Percentiles rank a stretch among this genome's conserved stretches.
These are phyloP conservation scores for Mychonastes homosphaera DNA, from an alignment of 139 green algal species.

Conservation along the genomic window DNA sequence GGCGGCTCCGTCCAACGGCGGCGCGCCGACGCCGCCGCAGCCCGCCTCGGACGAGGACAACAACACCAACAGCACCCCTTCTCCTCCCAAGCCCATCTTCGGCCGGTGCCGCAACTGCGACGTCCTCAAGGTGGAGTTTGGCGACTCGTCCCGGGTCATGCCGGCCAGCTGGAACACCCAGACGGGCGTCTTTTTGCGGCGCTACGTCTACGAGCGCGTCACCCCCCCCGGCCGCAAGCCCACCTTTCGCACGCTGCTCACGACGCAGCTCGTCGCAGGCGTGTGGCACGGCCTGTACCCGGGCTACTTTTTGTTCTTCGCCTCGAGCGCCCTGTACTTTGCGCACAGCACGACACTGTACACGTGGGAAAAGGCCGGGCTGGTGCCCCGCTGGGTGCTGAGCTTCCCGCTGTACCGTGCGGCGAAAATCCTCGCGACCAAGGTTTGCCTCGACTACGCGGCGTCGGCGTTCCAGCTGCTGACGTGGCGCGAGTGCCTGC, in stretches of 20 bases:
- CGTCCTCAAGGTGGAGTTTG: slow-evolving; percentile 45
- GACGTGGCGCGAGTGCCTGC: slow-evolving; percentile 5
- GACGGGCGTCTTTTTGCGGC: slow-evolving; percentile 62
- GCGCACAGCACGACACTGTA: slow-evolving; percentile 18
- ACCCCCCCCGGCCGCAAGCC: slow-evolving; percentile 36
- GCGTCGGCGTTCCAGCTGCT: slow-evolving; percentile 29
- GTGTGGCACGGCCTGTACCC: slow-evolving; percentile 70
- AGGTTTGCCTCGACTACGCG: slow-evolving; percentile 33
- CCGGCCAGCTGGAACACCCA: slow-evolving; percentile 63
- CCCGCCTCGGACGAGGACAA: too few species aligned
- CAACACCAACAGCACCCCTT: too few species aligned
- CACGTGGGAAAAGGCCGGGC: slow-evolving; percentile 14
- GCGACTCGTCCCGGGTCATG: slow-evolving; percentile 42
- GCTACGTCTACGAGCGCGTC: slow-evolving; percentile 78
- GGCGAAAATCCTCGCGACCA: slow-evolving; percentile 28
- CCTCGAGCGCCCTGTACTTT: slow-evolving; percentile 24
- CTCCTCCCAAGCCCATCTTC: too few species aligned
- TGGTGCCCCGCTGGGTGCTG: slow-evolving; percentile 3
- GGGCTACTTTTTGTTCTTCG: slow-evolving; percentile 25
- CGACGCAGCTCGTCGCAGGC: slow-evolving; percentile 64
- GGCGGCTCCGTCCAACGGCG: too few species aligned
- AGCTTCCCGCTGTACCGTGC: slow-evolving; percentile 7
- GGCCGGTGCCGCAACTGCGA: too few species aligned
- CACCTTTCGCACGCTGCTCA: slow-evolving; percentile 53
- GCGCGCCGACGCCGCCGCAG: too few species aligned